phyloP scores from a whole-genome alignment of 441 rosid genomes.

The Kokia cookei region DNA sequence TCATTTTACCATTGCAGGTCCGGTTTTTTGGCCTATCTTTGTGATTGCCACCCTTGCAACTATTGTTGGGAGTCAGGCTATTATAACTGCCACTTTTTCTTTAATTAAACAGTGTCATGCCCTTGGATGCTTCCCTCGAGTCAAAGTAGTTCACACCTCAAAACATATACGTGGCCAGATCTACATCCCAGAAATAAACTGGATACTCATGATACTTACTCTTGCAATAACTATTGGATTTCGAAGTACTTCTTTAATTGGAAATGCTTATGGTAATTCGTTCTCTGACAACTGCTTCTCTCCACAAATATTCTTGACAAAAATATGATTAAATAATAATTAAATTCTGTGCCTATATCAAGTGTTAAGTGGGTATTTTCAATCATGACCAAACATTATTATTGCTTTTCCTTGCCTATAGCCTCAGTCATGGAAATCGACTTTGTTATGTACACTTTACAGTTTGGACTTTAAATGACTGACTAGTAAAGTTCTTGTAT shows the following conservation, averaged over 20 bases:
- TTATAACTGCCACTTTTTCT: constrained; percentile 84
- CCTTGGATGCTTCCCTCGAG: constrained; percentile 93
- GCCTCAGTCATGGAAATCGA: background rate
- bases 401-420: background rate
- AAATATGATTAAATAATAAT: background rate
- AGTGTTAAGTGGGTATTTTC: background rate
- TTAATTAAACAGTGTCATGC: constrained; percentile 88
- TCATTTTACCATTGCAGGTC: constrained; percentile 34
- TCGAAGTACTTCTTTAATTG: constrained; percentile 64
- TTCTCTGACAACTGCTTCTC: background rate
- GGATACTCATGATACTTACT: constrained; percentile 89
- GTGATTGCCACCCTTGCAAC: constrained; percentile 86
- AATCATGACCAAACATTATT: background rate
- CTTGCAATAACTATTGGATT: constrained; percentile 78
- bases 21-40: constrained; percentile 85
- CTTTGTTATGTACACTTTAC: background rate
- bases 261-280: constrained; percentile 87
- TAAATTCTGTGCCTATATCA: background rate
- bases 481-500: background rate
- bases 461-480: background rate
- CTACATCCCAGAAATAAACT: constrained; percentile 93
- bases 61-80: constrained; percentile 82
- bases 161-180: constrained; percentile 81
- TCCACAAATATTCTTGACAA: background rate
- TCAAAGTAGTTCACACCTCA: constrained; percentile 85